Conservation (phyloP, 306 rosid genomes). For the Corylus heterophylla region DNA sequence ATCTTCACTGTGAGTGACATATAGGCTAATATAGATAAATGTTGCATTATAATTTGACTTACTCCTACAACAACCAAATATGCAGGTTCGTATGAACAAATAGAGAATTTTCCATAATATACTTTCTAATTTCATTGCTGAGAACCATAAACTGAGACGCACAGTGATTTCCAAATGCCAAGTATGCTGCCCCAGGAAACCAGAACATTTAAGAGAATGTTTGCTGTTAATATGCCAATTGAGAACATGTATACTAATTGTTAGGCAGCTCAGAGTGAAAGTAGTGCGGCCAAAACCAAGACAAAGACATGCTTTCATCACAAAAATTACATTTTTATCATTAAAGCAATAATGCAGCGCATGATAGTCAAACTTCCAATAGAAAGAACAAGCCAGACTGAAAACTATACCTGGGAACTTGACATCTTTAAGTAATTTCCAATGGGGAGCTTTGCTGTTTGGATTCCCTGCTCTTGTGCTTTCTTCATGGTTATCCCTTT, state of each 20-base stretch:
- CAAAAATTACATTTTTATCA: not conserved
- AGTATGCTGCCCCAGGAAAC: not conserved
- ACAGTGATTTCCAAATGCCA: not conserved
- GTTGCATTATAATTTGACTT: not conserved
- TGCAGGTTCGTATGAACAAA: not conserved
- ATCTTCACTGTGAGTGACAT: not conserved
- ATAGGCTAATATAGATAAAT: not conserved
- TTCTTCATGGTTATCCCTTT: constrained; percentile 89
- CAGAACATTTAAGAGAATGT: not conserved
- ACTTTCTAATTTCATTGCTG: not conserved
- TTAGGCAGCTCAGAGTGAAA: not conserved
- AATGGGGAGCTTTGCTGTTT: constrained; percentile 87
- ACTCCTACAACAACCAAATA: not conserved
- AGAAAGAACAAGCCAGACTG: not conserved
- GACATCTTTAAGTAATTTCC: constrained; percentile 81
- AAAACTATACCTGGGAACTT: constrained; percentile 76
- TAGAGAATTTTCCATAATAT: not conserved
- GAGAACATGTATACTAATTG: not conserved
- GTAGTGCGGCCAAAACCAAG: too few relatives aligned
- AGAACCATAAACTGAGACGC: not conserved
- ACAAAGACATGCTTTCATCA: not conserved
- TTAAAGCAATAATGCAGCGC: not conserved
- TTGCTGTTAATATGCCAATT: not conserved
- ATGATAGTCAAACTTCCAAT: not conserved
- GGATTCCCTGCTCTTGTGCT: constrained; percentile 88